A percentile compares a stretch with the other conserved stretches of the same genome.
Conservation (phyloP, 306 rosid genomes). For the Malus sylvestris region DNA sequence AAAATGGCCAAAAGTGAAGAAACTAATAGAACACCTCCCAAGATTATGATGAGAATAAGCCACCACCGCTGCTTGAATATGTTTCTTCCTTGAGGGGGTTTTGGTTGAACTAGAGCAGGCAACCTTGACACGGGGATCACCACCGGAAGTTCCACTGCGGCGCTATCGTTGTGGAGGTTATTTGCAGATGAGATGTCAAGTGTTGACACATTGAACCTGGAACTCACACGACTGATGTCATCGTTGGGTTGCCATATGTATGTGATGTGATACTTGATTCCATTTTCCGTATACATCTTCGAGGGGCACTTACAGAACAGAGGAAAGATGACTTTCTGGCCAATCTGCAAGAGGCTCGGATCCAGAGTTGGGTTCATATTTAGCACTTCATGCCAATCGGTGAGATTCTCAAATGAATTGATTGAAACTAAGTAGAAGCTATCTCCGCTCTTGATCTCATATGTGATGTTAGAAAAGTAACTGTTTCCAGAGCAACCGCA, state of each 20-base stretch:
- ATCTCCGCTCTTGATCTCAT: conserved; percentile 40
- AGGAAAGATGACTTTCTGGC: conserved; percentile 44
- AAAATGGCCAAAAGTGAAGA: conserved; percentile 7
- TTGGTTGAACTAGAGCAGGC: conserved; percentile 41
- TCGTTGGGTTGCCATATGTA: conserved; percentile 62
- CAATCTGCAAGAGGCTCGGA: conserved; percentile 29
- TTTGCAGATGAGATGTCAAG: conserved; percentile 38
- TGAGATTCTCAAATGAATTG: conserved; percentile 46
- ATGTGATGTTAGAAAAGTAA: conserved; percentile 52
- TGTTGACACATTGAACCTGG: conserved; percentile 41
- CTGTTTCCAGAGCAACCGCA: conserved; percentile 54
- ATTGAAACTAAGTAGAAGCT: conserved; percentile 33
- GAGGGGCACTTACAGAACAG: conserved; percentile 71
- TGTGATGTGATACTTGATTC: conserved; percentile 41
- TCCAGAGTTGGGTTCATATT: conserved; percentile 37
- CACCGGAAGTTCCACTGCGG: conserved; percentile 39
- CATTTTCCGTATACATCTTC: conserved; percentile 23
- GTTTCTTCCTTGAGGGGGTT: conserved; percentile 8
- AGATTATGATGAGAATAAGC: conserved; percentile 23
- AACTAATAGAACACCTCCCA: conserved; percentile 32
- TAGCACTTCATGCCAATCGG: conserved; percentile 28
- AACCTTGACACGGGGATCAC: conserved; percentile 50
- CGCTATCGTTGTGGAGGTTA: conserved; percentile 19
- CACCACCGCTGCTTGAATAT: conserved; percentile 9
- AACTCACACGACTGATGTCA: conserved; percentile 31